These are phyloP conservation scores for Xylariales sp. DNA, from an alignment of 2,329 filamentous ascomycete genomes.

Conservation along the genomic window DNA sequence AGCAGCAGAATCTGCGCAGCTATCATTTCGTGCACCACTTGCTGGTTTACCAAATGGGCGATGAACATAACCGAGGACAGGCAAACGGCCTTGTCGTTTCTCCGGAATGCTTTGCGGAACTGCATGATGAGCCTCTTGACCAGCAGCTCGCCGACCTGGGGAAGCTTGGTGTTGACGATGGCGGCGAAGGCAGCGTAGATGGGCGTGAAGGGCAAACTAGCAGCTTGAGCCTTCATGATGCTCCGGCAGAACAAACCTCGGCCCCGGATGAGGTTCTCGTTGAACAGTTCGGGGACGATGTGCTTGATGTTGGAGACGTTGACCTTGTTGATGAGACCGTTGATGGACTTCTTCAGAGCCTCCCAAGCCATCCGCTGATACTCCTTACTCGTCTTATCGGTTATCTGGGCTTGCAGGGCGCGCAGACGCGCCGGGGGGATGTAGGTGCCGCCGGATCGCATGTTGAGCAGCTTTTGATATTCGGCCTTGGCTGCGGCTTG, in stretches of 20 bases:
- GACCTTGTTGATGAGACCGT: conserved; percentile 98
- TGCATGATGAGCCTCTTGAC: conserved; percentile 82
- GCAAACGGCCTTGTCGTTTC: conserved; percentile 96
- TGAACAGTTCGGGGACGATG: conserved; percentile 93
- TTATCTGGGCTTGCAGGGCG: conserved; percentile 93
- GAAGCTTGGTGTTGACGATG: conserved; percentile 96
- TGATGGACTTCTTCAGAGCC: conserved; percentile 96
- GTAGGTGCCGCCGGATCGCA: conserved; percentile 94
- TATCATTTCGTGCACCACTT: conserved; percentile 90
- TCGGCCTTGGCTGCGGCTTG: conserved; percentile 86
- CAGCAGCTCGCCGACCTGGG: conserved; percentile 87
- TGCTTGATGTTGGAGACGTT: conserved; percentile 97
- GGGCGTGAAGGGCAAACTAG: conserved; percentile 90
- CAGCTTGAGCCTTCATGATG: conserved; percentile 97
- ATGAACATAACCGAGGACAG: conserved; percentile 91
- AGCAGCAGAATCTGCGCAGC: conserved; percentile 88
- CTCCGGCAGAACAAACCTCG: conserved; percentile 90
- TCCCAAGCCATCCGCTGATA: conserved; percentile 99
- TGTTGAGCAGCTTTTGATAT: conserved; percentile 85
- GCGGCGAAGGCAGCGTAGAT: conserved; percentile 95
- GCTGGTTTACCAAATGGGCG: conserved; percentile 91
- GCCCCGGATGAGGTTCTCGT: conserved; percentile 88
- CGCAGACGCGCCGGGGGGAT: conserved; percentile 88
- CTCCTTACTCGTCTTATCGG: conserved; percentile 92
- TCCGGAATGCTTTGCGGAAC: conserved; percentile 91